A percentile compares a stretch with the other conserved stretches of the same genome.
These are phyloP conservation scores for Thermothielavioides terrestris DNA, from an alignment of 495 filamentous ascomycete species.

Conservation along the genomic window DNA sequence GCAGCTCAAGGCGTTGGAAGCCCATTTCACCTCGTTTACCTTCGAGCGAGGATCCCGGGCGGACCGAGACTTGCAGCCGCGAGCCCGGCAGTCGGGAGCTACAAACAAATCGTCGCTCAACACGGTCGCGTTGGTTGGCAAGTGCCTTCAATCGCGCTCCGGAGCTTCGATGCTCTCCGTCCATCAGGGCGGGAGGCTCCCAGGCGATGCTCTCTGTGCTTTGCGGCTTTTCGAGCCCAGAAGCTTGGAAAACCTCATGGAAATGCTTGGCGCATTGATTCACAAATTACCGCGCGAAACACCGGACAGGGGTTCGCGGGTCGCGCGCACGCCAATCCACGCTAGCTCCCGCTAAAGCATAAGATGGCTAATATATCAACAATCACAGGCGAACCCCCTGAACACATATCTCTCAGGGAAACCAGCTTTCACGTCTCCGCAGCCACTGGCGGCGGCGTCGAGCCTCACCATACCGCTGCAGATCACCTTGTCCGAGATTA, in stretches of 20 bases:
- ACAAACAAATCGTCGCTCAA: background rate
- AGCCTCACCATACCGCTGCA: slow-evolving; percentile 92
- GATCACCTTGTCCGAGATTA: slow-evolving; percentile 93
- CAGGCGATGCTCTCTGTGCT: background rate
- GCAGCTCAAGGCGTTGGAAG: background rate
- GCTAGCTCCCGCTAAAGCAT: slow-evolving; percentile 21
- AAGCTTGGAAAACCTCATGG: background rate
- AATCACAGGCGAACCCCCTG: slow-evolving; percentile 74
- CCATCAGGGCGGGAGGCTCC: background rate
- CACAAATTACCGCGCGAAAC: slow-evolving; percentile 18
- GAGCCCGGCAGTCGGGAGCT: background rate
- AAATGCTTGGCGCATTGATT: slow-evolving; percentile 25
- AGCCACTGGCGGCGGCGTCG: slow-evolving; percentile 86
- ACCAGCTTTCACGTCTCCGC: slow-evolving; percentile 83
- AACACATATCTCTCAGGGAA: slow-evolving; percentile 91
- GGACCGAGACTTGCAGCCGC: background rate
- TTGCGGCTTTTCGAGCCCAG: background rate
- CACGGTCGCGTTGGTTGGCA: background rate
- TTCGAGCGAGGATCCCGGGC: background rate
- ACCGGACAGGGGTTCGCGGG: slow-evolving; percentile 23
- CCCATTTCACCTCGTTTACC: too few relatives aligned
- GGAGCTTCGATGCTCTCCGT: background rate
- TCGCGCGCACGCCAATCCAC: slow-evolving; percentile 4
- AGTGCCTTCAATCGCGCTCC: background rate
- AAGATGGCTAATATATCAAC: slow-evolving; percentile 41